phyloP scores from a whole-genome alignment of 2,329 filamentous ascomycete species.

The Tolypocladium ophioglossoides region DNA sequence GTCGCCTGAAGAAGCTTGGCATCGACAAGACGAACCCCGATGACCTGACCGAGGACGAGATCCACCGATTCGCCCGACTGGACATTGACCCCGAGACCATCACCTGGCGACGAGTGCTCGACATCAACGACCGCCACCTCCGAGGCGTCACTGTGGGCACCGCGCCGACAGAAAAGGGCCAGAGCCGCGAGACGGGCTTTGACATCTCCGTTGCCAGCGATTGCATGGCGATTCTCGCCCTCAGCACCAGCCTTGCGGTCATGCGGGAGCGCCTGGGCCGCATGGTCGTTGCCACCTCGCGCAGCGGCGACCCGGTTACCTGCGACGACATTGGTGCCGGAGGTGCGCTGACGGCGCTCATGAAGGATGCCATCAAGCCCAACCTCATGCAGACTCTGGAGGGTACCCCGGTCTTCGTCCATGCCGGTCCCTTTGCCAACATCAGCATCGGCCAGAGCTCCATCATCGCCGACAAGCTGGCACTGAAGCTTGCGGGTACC shows the following conservation, averaged over 20 bases:
- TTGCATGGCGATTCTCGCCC: slow-evolving; percentile 94
- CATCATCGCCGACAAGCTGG: slow-evolving; percentile 88
- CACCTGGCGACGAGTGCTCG: slow-evolving; percentile 90
- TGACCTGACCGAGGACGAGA: slow-evolving; percentile 83
- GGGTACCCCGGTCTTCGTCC: slow-evolving; percentile 93
- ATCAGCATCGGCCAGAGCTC: slow-evolving; percentile 97
- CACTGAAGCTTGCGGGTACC: slow-evolving; percentile 89
- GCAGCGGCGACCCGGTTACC: slow-evolving; percentile 78
- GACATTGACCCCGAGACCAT: slow-evolving; percentile 97
- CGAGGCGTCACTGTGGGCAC: slow-evolving; percentile 82
- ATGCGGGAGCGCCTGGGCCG: slow-evolving; percentile 88
- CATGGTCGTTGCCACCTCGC: slow-evolving; percentile 91
- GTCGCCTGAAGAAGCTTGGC: slow-evolving; percentile 86
- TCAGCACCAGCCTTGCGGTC: slow-evolving; percentile 78
- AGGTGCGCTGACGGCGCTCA: slow-evolving; percentile 84
- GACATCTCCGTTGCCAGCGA: slow-evolving; percentile 97
- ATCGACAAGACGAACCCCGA: slow-evolving; percentile 93
- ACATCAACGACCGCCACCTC: slow-evolving; percentile 94
- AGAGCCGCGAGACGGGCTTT: slow-evolving; percentile 81
- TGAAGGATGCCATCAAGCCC: slow-evolving; percentile 98
- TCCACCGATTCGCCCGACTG: slow-evolving; percentile 76
- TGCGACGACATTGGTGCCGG: slow-evolving; percentile 92
- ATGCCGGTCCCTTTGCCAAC: slow-evolving; percentile 95
- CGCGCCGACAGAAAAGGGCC: slow-evolving; percentile 82
- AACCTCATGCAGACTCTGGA: slow-evolving; percentile 98